Evolutionary conservation across 306 rosid genomes (phyloP).

Genomic region (Corylus avellana): DNA sequence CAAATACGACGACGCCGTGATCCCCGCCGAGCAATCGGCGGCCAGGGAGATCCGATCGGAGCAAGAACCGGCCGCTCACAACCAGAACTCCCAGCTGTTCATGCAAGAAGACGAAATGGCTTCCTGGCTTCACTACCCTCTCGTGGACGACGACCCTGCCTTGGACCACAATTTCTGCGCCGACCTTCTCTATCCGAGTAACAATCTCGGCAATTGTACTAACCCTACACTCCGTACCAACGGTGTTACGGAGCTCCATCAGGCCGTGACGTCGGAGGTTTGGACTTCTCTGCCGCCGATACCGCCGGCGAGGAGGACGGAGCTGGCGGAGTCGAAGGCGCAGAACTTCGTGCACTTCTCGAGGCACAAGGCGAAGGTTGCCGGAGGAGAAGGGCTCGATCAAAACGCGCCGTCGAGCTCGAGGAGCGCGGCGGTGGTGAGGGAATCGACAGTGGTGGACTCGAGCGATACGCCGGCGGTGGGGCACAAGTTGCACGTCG

Average conservation of each 20-base stretch:
- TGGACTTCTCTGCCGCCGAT: constrained; percentile 42
- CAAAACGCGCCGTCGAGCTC: constrained; percentile 37
- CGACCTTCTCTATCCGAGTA: constrained; percentile 40
- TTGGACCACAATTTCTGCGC: constrained; percentile 51
- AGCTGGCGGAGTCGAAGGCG: constrained; percentile 24
- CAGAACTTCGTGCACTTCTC: constrained; percentile 46
- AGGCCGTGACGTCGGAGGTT: not conserved
- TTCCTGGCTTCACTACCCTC: constrained; percentile 69
- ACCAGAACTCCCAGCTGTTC: constrained; percentile 43
- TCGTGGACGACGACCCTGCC: constrained; percentile 62
- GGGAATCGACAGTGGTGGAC: constrained; percentile 49
- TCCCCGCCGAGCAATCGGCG: constrained; percentile 34
- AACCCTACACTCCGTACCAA: constrained; percentile 18
- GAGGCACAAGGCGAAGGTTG: constrained; percentile 27
- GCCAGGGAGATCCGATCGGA: constrained; percentile 33
- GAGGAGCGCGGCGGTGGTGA: constrained; percentile 26
- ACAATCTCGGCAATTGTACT: constrained; percentile 20
- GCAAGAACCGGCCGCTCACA: constrained; percentile 18
- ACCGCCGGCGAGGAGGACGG: constrained; percentile 33
- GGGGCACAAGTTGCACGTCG: constrained; percentile 26
- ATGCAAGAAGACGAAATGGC: constrained; percentile 82
- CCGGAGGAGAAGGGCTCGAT: not conserved
- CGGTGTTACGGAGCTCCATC: constrained; percentile 32
- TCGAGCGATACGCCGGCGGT: constrained; percentile 53
- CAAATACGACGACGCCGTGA: constrained; percentile 24